Conservation (phyloP, 2,329 filamentous ascomycete genomes). For the Pestalotiopsis sp. region DNA sequence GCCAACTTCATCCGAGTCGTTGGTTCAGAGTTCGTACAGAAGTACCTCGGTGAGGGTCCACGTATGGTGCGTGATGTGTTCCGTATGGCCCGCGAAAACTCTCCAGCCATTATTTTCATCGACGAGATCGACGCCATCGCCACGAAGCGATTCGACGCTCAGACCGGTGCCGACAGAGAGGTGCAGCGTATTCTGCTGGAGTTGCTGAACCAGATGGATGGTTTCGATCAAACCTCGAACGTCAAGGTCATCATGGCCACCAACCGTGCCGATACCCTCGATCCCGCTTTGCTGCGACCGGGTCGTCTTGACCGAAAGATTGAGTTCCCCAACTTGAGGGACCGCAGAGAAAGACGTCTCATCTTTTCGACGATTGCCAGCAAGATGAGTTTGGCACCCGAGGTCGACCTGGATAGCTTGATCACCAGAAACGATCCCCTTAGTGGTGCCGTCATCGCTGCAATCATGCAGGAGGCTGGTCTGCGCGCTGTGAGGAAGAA, state of each 20-base stretch:
- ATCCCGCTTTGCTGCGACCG: conserved; percentile 90
- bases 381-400: conserved; percentile 96
- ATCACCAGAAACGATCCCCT: conserved; percentile 97
- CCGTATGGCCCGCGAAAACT: conserved; percentile 98
- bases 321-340: conserved; percentile 93
- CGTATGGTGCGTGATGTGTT: conserved; percentile 99
- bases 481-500: conserved; percentile 95
- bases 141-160: conserved; percentile 98
- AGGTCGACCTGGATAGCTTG: conserved; percentile 93
- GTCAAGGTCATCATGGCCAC: conserved; percentile 99
- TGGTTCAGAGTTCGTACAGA: conserved; percentile 97
- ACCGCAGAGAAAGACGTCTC: conserved; percentile 89
- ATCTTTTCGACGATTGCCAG: conserved; percentile 97
- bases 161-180: conserved; percentile 96
- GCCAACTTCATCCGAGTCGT: conserved; percentile 98
- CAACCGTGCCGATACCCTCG: conserved; percentile 95
- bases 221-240: conserved; percentile 97
- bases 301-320: conserved; percentile 98
- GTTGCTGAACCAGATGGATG: conserved; percentile 98
- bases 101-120: conserved; percentile 98
- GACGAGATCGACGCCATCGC: conserved; percentile 99
- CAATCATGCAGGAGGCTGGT: conserved; percentile 98
- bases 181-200: conserved; percentile 98
- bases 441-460: conserved; percentile 92
- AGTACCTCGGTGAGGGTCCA: conserved; percentile 95